phyloP scores from a whole-genome alignment of 805 yeast genomes.

The Cyberlindnera mrakii region DNA sequence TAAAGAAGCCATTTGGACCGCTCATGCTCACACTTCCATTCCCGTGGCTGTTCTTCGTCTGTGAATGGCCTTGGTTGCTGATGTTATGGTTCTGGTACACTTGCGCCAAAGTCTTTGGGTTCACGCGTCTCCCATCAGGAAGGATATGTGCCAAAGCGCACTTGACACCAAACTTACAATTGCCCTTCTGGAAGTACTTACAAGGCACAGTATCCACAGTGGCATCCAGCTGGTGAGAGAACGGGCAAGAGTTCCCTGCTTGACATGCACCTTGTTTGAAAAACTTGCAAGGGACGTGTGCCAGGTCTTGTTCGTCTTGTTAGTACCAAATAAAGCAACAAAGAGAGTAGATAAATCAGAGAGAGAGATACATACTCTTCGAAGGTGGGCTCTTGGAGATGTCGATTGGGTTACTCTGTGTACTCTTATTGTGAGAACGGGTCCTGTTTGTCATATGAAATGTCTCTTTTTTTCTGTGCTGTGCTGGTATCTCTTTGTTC shows the following conservation, averaged over 20 bases:
- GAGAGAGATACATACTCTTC: constrained; percentile 17
- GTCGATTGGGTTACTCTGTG: constrained; percentile 11
- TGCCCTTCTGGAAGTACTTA: constrained; percentile 93
- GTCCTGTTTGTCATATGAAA: not conserved
- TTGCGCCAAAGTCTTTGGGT: constrained; percentile 38
- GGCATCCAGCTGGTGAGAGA: constrained; percentile 63
- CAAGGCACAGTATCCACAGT: constrained; percentile 58
- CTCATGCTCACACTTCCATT: not conserved
- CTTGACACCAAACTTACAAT: constrained; percentile 89
- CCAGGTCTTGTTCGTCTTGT: constrained; percentile 42
- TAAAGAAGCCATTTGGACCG: too few species aligned
- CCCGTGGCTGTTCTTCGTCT: not conserved
- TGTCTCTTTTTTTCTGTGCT: not conserved
- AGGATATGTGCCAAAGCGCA: constrained; percentile 91
- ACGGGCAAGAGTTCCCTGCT: constrained; percentile 90
- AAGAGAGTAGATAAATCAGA: not conserved
- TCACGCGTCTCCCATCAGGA: constrained; percentile 84
- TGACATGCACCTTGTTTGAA: constrained; percentile 90
- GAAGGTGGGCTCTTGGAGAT: constrained; percentile 23
- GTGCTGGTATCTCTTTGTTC: not conserved
- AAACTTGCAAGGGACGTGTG: constrained; percentile 97
- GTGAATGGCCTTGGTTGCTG: not conserved
- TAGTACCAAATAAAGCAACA: constrained; percentile 3
- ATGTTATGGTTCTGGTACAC: constrained; percentile 21
- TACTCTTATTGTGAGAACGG: constrained; percentile 9